Evolutionary conservation across 2,329 filamentous ascomycete species (phyloP), one percentile per base, ranked within the genome.

Genomic region (Diaporthe eres): DNA sequence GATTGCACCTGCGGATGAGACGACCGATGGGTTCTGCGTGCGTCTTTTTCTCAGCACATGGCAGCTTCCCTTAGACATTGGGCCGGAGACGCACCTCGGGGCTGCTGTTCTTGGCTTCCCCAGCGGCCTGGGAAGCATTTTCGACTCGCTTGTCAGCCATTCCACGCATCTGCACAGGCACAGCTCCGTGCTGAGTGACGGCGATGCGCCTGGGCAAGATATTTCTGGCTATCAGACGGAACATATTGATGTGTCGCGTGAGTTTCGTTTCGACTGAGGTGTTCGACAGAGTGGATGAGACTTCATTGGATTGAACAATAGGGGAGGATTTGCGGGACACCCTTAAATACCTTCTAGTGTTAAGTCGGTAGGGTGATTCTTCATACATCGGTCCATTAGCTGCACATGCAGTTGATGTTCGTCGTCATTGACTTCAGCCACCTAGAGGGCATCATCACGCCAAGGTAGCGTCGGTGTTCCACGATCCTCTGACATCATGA

Each of bases 131-230:
- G 8, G 57, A 12, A 17, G 42, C 57, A n/a, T 72, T 57, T 28
- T 72, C 71, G 4, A 53, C 71, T 9, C 57, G 39, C 51, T 60
- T 71, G 53, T 34, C 42, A 8, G 68, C 68, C 68, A 71, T 60
- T 28, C 55, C 58, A 1, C 57, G 71, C 55, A 42, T 6, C 15
- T 61, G 31, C 10, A n/a, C 28, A 31, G 57, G 19, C 4, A 12
- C 44, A 49, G 57, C 22, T 19, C 13, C 31, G 12, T 9, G 49
- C 1, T 49, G 6, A 3, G 39, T 37, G n/a, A 39, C 22, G 44
- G 37, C 15, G 31, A 63, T 44, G 57, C 60, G 47, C 47, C 49
- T n/a, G 31, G 44, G n/a, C 5, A 25, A 9, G 5, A 19, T 53
- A 15, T 42, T 63, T 72, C 44, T 63, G 31, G 44, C 15, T 15